phyloP scores from a whole-genome alignment of 2,329 filamentous ascomycete genomes.

The Albophoma yamanashiensis region DNA sequence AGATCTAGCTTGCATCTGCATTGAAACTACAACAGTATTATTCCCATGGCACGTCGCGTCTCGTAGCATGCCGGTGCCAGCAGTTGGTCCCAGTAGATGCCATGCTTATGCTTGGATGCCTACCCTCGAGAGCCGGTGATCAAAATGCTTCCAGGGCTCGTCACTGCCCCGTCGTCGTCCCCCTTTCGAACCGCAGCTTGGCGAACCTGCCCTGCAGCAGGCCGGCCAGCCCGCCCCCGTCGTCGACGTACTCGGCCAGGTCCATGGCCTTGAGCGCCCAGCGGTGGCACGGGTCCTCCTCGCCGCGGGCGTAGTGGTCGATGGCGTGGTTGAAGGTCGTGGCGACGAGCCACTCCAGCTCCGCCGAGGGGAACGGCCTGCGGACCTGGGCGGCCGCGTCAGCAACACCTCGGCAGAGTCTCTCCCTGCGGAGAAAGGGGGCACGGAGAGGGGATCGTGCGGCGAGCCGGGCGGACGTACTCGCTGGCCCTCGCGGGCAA shows the following conservation, averaged over 20 bases:
- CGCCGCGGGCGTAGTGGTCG: constrained; percentile 48
- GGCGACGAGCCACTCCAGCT: constrained; percentile 67
- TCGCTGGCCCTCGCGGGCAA: constrained; percentile 38
- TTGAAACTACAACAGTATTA: neutral
- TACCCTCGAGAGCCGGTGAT: no score
- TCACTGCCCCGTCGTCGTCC: neutral
- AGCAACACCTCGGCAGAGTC: neutral
- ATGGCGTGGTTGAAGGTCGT: constrained; percentile 60
- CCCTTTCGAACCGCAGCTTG: constrained; percentile 20
- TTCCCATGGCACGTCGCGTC: neutral
- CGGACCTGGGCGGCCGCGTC: constrained; percentile 17
- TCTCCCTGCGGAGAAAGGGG: neutral
- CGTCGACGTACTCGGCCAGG: constrained; percentile 47
- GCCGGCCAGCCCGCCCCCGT: constrained; percentile 35
- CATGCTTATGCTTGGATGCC: no score
- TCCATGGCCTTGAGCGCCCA: constrained; percentile 56
- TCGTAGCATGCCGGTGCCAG: neutral
- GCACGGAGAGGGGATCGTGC: neutral
- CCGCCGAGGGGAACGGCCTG: constrained; percentile 48
- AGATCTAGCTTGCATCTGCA: neutral
- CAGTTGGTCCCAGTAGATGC: no score
- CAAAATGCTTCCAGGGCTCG: neutral
- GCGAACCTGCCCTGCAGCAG: constrained; percentile 33
- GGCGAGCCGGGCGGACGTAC: constrained; percentile 17
- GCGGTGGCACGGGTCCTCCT: constrained; percentile 41